phyloP scores from a whole-genome alignment of 2,329 filamentous ascomycete species.

The Leptographium procerum region DNA sequence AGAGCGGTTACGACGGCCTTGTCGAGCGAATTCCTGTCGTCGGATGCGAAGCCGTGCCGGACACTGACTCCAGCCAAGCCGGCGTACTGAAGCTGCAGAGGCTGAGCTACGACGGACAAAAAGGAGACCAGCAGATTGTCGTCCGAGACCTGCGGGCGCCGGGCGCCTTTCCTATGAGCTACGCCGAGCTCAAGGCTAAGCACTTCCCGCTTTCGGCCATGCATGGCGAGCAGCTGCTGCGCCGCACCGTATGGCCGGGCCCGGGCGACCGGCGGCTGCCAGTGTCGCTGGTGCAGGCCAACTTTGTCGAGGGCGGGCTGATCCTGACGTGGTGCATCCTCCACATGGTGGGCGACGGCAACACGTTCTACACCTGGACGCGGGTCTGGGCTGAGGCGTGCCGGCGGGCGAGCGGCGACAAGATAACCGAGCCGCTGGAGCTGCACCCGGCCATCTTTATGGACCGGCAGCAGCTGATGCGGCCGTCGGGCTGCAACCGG shows the following conservation, averaged over 20 bases:
- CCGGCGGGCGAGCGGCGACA: not conserved
- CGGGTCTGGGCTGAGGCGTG: constrained; percentile 2
- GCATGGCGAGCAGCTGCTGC: not conserved
- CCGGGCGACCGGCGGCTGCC: not conserved
- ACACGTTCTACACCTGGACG: constrained; percentile 1
- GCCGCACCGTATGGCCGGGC: not conserved
- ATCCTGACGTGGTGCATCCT: constrained; percentile 1
- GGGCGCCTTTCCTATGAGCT: not conserved
- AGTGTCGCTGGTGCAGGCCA: constrained; percentile 1
- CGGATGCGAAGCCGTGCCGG: not conserved
- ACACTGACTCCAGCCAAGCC: not conserved
- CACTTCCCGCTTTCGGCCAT: not conserved
- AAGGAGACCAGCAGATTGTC: not conserved
- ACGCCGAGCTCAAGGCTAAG: not conserved
- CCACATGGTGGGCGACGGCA: constrained; percentile 5
- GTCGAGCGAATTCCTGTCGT: not conserved
- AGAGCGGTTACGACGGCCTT: not conserved
- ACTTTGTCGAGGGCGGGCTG: constrained; percentile 3
- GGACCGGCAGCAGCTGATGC: not conserved
- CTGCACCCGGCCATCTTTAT: constrained; percentile 20
- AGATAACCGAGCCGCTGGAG: constrained; percentile 26
- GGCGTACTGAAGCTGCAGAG: not conserved
- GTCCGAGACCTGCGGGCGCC: not conserved
- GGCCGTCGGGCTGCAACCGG: not conserved
- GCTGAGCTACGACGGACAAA: not conserved